phyloP scores from a whole-genome alignment of 495 filamentous ascomycete genomes.

The Neurospora sublineolata region DNA sequence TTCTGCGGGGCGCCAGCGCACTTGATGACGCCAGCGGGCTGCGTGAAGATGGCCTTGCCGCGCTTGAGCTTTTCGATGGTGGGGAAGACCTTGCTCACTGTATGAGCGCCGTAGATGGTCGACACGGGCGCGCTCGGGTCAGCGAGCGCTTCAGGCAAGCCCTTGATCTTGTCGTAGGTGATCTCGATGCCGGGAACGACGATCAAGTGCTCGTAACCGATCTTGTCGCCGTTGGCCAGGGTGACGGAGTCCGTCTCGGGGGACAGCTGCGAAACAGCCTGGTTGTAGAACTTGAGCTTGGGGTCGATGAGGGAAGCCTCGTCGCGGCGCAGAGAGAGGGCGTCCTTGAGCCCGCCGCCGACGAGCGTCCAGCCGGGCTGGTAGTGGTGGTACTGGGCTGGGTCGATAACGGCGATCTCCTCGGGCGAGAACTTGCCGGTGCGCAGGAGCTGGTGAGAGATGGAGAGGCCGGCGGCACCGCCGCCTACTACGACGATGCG shows the following conservation, averaged over 20 bases:
- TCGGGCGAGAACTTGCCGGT: conserved; percentile 42
- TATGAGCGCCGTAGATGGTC: conserved; percentile 53
- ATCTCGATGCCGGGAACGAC: conserved; percentile 52
- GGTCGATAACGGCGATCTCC: conserved; percentile 58
- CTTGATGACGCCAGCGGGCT: conserved; percentile 54
- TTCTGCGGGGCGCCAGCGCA: conserved; percentile 63
- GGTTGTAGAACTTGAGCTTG: conserved; percentile 51
- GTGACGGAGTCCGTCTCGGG: conserved; percentile 49
- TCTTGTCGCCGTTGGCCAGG: conserved; percentile 43
- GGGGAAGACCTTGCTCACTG: conserved; percentile 45
- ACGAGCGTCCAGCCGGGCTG: conserved; percentile 64
- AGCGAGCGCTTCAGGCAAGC: conserved; percentile 47
- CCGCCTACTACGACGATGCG: conserved; percentile 54
- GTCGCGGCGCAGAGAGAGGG: conserved; percentile 41
- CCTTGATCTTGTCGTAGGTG: conserved; percentile 44
- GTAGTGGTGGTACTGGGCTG: conserved; percentile 54
- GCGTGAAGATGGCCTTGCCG: conserved; percentile 57
- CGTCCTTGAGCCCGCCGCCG: conserved; percentile 48
- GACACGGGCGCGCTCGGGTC: conserved; percentile 47
- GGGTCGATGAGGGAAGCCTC: conserved; percentile 43
- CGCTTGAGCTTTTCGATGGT: conserved; percentile 43
- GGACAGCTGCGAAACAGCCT: conserved; percentile 38
- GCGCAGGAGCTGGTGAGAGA: conserved; percentile 52
- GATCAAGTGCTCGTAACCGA: conserved; percentile 54
- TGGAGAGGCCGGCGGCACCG: conserved; percentile 49